Evolutionary conservation across 73 alveolate species (phyloP), one percentile per base, ranked within the genome.

Genomic region (Paramecium sexaurelia): DNA sequence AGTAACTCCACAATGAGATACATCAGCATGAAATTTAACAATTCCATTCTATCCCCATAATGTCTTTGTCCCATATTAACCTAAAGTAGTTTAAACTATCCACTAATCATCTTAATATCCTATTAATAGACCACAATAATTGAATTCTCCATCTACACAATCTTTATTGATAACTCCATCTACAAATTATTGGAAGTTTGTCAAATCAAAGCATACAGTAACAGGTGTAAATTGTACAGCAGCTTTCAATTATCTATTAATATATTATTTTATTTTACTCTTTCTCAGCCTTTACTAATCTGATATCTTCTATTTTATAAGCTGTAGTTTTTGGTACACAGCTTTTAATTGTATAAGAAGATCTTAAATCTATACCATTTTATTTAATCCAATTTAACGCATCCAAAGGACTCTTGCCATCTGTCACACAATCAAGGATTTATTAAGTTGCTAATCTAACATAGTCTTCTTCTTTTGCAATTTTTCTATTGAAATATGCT

Each of bases 121-220:
- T 41, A 96, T 97, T 32, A 95, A 89, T 26, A 92, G 39, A 32
- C 96, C 98, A 71, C 97, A 97, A 85, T 96, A 97, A 55, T 95
- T 40, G 6, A 33, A 17, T 22, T 17, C 13, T 40, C 51, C 90
- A 4, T 37, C 83, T 11, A 3, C 22, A 43, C 90, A 78, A 78
- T 78, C 43, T 22, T 78, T 5, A 78, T 78, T 78, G 41, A 78
- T 40, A 22, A 45, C 55, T 22, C 41, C 90, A 13, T 13, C 36
- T 1, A 6, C 22, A 22, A 41, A 78, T 32, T 35, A 40, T 71
- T 71, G 35, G 57, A 78, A 78, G 6, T 78, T 41, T 9, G 90
- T 41, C 45, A 26, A 27, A 78, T 78, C 90, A 78, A 78, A 78
- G 13, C 90, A 78, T 10, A 78, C 90, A 10, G 71, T 10, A 45